Evolutionary conservation across 2,329 filamentous ascomycete genomes (phyloP).

Genomic region (Tolypocladium cylindrosporum): DNA sequence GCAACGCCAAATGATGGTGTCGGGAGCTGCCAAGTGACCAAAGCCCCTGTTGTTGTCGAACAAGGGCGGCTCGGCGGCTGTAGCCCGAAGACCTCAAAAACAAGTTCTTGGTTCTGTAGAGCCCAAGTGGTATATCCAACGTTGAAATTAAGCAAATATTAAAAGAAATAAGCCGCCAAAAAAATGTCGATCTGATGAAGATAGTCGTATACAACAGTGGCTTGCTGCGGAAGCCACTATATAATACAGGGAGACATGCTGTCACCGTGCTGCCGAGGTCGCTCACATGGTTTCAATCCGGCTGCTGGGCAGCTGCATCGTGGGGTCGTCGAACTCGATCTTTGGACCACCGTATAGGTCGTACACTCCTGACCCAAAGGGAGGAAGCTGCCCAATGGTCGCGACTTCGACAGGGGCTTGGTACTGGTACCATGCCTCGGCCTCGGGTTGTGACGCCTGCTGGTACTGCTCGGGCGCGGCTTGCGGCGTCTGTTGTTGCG

Average conservation of each 20-base stretch:
- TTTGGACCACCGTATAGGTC: conserved; percentile 43
- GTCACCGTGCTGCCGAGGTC: background rate
- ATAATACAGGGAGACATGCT: background rate
- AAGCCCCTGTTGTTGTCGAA: background rate
- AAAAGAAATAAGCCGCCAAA: background rate
- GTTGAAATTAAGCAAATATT: background rate
- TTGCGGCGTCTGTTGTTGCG: conserved; percentile 15
- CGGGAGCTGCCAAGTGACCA: background rate
- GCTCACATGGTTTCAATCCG: conserved; percentile 45
- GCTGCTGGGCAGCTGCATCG: conserved; percentile 49
- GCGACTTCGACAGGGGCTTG: conserved; percentile 47
- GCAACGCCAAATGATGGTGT: background rate
- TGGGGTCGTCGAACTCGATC: conserved; percentile 46
- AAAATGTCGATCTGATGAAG: background rate
- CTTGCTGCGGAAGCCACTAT: background rate
- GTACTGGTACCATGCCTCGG: conserved; percentile 48
- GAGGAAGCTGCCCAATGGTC: conserved; percentile 40
- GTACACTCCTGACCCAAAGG: conserved; percentile 39
- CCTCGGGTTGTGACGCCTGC: conserved; percentile 28
- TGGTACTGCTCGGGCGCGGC: conserved; percentile 21
- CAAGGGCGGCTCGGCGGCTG: background rate
- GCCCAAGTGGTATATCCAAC: conserved; percentile 20
- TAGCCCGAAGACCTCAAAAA: background rate
- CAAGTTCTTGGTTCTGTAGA: conserved; percentile 15
- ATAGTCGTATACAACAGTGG: background rate